These are phyloP conservation scores for Byssochlamys sp. DNA, from an alignment of 2,329 filamentous ascomycete genomes.

Conservation along the genomic window DNA sequence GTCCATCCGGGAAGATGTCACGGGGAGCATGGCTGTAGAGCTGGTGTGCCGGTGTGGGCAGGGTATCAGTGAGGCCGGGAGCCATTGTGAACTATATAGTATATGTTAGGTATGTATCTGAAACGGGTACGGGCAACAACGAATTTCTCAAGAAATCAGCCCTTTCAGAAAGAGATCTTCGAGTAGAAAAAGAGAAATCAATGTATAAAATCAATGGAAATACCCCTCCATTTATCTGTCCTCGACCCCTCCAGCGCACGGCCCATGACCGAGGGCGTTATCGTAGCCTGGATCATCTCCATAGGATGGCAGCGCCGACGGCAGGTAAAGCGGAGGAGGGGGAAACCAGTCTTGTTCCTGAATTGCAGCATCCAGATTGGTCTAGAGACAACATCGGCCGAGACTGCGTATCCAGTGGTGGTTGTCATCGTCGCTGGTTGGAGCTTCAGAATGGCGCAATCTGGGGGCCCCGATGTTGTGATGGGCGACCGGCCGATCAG, in stretches of 20 bases:
- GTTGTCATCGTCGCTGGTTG: neutral
- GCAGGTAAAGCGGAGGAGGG: neutral
- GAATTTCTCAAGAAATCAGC: neutral
- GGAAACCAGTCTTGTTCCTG: neutral
- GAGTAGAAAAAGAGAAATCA: neutral
- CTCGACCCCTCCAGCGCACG: neutral
- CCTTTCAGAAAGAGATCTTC: neutral
- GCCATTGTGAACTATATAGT: constrained; percentile 20
- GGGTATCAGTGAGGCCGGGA: constrained; percentile 29
- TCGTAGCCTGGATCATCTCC: neutral
- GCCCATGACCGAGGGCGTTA: neutral
- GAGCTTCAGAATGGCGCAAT: neutral
- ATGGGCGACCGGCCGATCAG: neutral
- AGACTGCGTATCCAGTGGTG: neutral
- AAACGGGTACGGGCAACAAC: neutral
- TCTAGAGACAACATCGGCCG: neutral
- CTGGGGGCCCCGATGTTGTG: neutral
- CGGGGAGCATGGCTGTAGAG: constrained; percentile 28
- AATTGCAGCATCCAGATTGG: neutral
- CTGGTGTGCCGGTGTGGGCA: constrained; percentile 29
- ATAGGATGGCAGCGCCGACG: neutral
- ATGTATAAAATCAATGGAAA: neutral
- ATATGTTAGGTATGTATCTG: neutral
- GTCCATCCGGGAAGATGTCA: constrained; percentile 53
- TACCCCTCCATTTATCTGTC: neutral